Percentiles rank a stretch among this genome's conserved stretches.
These are phyloP conservation scores for Fusarium sp. DNA, from an alignment of 2,329 filamentous ascomycete species.

Conservation along the genomic window DNA sequence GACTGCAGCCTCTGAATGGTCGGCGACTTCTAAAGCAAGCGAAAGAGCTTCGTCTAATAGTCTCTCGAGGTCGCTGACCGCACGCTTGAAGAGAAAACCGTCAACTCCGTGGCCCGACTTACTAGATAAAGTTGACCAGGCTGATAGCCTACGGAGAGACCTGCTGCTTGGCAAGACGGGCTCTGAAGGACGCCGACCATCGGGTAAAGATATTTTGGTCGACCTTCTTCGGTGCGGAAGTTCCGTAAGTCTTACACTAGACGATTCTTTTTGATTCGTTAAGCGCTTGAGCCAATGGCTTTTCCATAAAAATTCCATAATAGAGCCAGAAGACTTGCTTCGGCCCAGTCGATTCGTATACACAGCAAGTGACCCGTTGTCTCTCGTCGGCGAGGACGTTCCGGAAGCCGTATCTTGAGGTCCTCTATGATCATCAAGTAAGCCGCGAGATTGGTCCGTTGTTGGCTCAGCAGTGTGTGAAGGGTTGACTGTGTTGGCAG, in stretches of 20 bases:
- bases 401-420: slow-evolving; percentile 18
- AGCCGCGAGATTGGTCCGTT: background rate
- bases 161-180: slow-evolving; percentile 35
- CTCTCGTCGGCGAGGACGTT: slow-evolving; percentile 3
- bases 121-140: slow-evolving; percentile 37
- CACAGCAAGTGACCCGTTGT: slow-evolving; percentile 1
- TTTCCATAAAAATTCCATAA: slow-evolving; percentile 54
- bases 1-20: slow-evolving; percentile 48
- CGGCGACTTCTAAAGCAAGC: slow-evolving; percentile 59
- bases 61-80: slow-evolving; percentile 61
- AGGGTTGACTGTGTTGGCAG: background rate
- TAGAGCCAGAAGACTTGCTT: slow-evolving; percentile 48
- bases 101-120: slow-evolving; percentile 47
- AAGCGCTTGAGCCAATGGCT: slow-evolving; percentile 54
- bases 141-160: slow-evolving; percentile 36
- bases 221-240: slow-evolving; percentile 37
- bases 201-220: slow-evolving; percentile 20
- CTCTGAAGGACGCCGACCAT: slow-evolving; percentile 44
- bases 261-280: slow-evolving; percentile 47
- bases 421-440: background rate
- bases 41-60: slow-evolving; percentile 63
- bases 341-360: slow-evolving; percentile 32
- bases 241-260: slow-evolving; percentile 50
- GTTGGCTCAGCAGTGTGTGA: background rate
- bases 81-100: slow-evolving; percentile 52